phyloP scores from a whole-genome alignment of 2,329 filamentous ascomycete genomes.

The Cryphonectria japonica region DNA sequence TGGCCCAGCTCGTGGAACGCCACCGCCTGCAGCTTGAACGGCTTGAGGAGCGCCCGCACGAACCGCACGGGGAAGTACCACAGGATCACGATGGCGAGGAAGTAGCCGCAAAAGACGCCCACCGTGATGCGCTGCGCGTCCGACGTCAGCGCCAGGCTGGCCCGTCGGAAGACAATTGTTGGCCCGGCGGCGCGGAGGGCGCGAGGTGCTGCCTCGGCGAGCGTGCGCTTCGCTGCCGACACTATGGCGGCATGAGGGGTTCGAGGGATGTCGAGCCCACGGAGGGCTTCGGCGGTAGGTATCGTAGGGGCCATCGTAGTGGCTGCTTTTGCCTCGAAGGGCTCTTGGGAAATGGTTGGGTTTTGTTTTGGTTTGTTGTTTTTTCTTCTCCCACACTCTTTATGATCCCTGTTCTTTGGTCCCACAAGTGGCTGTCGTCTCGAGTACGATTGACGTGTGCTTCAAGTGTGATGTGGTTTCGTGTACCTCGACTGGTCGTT shows the following conservation, averaged over 20 bases:
- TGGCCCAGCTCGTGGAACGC: slow-evolving; percentile 83
- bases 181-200: slow-evolving; percentile 22
- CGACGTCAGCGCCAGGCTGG: slow-evolving; percentile 56
- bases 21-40: slow-evolving; percentile 87
- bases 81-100: slow-evolving; percentile 73
- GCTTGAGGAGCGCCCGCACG: slow-evolving; percentile 75
- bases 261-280: slow-evolving; percentile 21
- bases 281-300: slow-evolving; percentile 5
- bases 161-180: slow-evolving; percentile 49
- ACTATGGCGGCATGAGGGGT: slow-evolving; percentile 13
- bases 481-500: background rate
- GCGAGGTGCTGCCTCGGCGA: slow-evolving; percentile 21
- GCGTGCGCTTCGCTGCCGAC: slow-evolving; percentile 15
- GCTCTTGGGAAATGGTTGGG: background rate
- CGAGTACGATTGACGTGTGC: background rate
- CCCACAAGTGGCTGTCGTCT: background rate
- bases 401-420: background rate
- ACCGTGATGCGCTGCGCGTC: slow-evolving; percentile 73
- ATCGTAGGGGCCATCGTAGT: slow-evolving; percentile 22
- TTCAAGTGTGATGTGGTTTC: background rate
- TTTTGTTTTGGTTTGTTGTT: background rate
- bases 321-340: background rate
- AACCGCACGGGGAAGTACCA: slow-evolving; percentile 73
- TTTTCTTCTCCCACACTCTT: background rate
- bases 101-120: slow-evolving; percentile 71